phyloP scores from a whole-genome alignment of 1,139 yeast species.

The Yamadazyma diospyri region DNA sequence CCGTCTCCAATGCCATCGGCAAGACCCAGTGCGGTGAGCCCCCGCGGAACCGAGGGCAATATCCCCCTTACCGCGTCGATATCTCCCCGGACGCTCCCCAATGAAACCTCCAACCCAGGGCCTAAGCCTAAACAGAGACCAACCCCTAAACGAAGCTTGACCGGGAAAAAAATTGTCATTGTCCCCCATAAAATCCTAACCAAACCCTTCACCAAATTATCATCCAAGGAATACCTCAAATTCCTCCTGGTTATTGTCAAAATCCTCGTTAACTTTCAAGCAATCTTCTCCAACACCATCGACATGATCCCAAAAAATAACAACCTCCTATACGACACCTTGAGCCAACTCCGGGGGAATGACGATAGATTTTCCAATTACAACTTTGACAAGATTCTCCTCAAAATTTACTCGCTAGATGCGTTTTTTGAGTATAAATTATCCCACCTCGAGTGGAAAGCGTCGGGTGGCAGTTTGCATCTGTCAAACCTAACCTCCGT shows the following conservation, averaged over 20 bases:
- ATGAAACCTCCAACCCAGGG: neutral
- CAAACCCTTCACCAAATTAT: conserved; percentile 39
- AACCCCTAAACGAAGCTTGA: conserved; percentile 7
- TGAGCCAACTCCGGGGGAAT: conserved; percentile 13
- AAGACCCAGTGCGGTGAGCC: neutral
- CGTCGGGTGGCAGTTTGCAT: conserved; percentile 3
- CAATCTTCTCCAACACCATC: conserved; percentile 21
- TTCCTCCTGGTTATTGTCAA: conserved; percentile 38
- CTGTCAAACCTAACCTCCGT: neutral
- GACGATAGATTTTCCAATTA: conserved; percentile 12
- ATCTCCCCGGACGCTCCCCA: conserved; percentile 6
- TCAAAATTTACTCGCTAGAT: conserved; percentile 16
- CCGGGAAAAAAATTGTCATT: conserved; percentile 28
- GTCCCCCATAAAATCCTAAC: conserved; percentile 43
- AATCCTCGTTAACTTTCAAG: conserved; percentile 35
- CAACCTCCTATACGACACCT: conserved; percentile 5
- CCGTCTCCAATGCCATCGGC: conserved; percentile 1
- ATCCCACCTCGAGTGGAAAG: conserved; percentile 2
- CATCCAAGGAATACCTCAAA: conserved; percentile 36
- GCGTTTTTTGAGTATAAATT: conserved; percentile 17
- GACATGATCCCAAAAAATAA: conserved; percentile 11
- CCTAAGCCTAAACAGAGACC: conserved; percentile 2
- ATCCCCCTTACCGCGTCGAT: conserved; percentile 7
- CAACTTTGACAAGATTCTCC: conserved; percentile 24
- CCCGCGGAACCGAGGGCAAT: conserved; percentile 7